A percentile compares a stretch with the other conserved stretches of the same genome.
phyloP scores from a whole-genome alignment of 148 eudicot species.

The Dysphania ambrosioides region DNA sequence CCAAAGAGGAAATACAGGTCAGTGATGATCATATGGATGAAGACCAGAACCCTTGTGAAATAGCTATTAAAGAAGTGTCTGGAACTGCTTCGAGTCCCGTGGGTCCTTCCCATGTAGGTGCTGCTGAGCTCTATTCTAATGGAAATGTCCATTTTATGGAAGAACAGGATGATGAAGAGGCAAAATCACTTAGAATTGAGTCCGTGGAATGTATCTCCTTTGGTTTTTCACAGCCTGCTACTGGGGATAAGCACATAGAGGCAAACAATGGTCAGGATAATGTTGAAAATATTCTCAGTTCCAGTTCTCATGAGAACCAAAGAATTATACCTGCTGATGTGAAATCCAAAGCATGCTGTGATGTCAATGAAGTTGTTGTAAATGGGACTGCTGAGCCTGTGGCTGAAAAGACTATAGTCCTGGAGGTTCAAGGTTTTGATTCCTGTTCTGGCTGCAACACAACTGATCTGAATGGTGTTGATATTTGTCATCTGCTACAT shows the following conservation, averaged over 20 bases:
- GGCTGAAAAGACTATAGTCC: neutral
- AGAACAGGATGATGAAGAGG: conserved; percentile 31
- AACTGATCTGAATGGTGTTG: conserved; percentile 24
- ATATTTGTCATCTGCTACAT: conserved; percentile 15
- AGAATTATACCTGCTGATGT: conserved; percentile 22
- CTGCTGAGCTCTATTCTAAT: conserved; percentile 21
- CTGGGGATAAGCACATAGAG: conserved; percentile 23
- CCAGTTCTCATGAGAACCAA: too few species aligned
- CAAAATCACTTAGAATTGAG: conserved; percentile 20
- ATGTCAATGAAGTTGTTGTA: conserved; percentile 24
- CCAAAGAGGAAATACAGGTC: conserved; percentile 50
- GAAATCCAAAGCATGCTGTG: conserved; percentile 22
- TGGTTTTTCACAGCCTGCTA: conserved; percentile 19
- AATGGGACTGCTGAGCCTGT: conserved; percentile 4
- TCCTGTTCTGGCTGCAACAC: conserved; percentile 22
- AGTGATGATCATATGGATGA: conserved; percentile 78
- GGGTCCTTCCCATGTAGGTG: conserved; percentile 22
- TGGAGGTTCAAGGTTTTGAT: conserved; percentile 25
- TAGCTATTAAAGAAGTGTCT: conserved; percentile 36
- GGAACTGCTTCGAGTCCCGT: conserved; percentile 34
- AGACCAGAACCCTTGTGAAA: conserved; percentile 41
- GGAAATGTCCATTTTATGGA: conserved; percentile 29
- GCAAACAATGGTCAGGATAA: conserved; percentile 24
- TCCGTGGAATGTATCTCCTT: conserved; percentile 18
- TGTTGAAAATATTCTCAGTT: too few species aligned